Evolutionary conservation across 495 filamentous ascomycete genomes (phyloP), one percentile per base, ranked within the genome.

Genomic region (Trichoderma virens): DNA sequence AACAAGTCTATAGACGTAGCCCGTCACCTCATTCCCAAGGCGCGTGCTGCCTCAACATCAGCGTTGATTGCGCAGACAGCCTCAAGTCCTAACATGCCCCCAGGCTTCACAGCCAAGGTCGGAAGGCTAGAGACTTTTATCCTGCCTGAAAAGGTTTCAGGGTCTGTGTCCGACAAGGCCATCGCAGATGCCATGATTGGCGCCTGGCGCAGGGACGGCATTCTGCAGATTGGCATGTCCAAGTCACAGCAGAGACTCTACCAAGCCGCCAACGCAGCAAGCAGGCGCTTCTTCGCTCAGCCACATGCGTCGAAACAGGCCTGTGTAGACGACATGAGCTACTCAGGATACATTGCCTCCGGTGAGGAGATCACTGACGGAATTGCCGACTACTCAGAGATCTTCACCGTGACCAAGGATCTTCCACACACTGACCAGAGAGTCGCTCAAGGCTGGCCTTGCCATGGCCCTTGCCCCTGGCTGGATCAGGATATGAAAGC

Each of bases 291-390:
- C 73, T 80, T 80, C 66, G 34, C 47, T 25, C 66, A 65, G 18
- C 70, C 76, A 1, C 68, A 64, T 59, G 62, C 60, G 9, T 67
- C 70, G 38, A 80, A 80, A 67, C 72, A 73, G 1, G 71, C 69
- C 23, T 75, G 72, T 62, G 76, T 80, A n/a, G 77, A 80, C 68
- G 68, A 70, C 60, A 72, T 72, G 67, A 79, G 77, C 65, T 80
- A 76, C 62, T 65, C 76, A 1, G 77, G 78, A 16, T 80, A 80
- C 67, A 79, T 80, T 25, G 78, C 76, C 27, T 80, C 77, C 1
- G 78, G 77, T n/a, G 77, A 80, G 66, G 78, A 80, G 64, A 62
- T 80, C 5, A 80, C 78, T n/a, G 73, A 74, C 63, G 76, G 74
- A 14, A 70, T 80, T 32, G 76, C 74, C 43, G 78, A 80, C 65